A percentile compares a stretch with the other conserved stretches of the same genome.
phyloP scores from a whole-genome alignment of 1,139 yeast genomes.

The Spathaspora sp. region DNA sequence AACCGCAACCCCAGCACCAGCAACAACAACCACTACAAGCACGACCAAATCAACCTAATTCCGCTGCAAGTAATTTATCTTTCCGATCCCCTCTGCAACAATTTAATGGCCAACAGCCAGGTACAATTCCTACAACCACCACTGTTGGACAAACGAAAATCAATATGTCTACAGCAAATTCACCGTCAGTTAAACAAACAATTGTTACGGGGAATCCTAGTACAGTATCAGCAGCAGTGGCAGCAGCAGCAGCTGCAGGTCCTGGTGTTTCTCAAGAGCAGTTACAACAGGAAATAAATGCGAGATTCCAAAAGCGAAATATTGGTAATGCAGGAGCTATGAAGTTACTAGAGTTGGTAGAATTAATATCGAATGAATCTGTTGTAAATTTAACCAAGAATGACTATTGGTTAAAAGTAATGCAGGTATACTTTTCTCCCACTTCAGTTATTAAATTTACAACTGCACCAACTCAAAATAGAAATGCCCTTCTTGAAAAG shows the following conservation, averaged over 20 bases:
- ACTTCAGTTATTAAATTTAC: constrained; percentile 30
- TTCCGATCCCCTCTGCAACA: constrained; percentile 2
- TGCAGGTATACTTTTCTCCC: constrained; percentile 36
- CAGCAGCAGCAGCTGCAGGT: too few species aligned
- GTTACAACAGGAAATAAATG: constrained; percentile 36
- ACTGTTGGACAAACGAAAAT: constrained; percentile 7
- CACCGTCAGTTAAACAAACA: constrained; percentile 10
- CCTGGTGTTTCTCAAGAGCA: too few species aligned
- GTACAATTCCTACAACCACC: not conserved
- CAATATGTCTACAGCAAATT: constrained; percentile 8
- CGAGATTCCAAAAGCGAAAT: constrained; percentile 39
- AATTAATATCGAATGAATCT: constrained; percentile 36
- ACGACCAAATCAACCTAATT: constrained; percentile 12
- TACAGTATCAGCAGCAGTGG: not conserved
- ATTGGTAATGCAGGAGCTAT: constrained; percentile 48
- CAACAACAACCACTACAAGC: constrained; percentile 16
- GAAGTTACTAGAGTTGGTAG: constrained; percentile 38
- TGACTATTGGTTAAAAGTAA: constrained; percentile 39
- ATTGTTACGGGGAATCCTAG: not conserved
- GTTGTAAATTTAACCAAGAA: constrained; percentile 26
- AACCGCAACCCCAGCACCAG: not conserved
- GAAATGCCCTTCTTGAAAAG: constrained; percentile 3
- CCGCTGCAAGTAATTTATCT: not conserved
- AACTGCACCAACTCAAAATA: constrained; percentile 15
- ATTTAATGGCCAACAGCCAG: constrained; percentile 3